Evolutionary conservation across 495 filamentous ascomycete genomes (phyloP).

Genomic region (Talaromyces ruber): DNA sequence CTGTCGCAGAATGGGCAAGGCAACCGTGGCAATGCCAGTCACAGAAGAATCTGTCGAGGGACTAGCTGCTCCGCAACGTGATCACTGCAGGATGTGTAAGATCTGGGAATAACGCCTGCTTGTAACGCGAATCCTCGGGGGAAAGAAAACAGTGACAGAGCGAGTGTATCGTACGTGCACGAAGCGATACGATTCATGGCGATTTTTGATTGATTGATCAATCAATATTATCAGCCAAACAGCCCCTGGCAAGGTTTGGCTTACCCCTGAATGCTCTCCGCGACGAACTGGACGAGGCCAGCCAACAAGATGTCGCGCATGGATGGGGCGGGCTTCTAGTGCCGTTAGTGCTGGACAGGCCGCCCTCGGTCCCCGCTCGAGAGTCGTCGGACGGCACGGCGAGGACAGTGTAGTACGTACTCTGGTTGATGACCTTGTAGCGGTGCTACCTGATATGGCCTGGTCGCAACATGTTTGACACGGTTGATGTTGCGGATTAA

Average conservation of each 20-base stretch:
- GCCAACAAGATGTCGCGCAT: slow-evolving; percentile 1
- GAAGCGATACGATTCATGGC: background rate
- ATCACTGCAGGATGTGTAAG: background rate
- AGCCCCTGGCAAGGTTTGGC: background rate
- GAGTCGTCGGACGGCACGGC: background rate
- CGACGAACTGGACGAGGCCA: background rate
- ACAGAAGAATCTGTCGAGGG: background rate
- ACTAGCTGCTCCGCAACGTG: background rate
- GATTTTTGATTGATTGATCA: background rate
- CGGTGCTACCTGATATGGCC: background rate
- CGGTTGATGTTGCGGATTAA: background rate
- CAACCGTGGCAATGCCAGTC: background rate
- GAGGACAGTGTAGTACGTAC: background rate
- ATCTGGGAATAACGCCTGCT: background rate
- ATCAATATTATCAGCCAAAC: background rate
- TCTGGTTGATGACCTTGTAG: background rate
- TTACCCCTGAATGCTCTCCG: slow-evolving; percentile 3
- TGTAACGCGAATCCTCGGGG: background rate
- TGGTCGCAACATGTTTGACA: background rate
- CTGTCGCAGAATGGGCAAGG: background rate
- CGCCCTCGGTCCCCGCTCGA: background rate
- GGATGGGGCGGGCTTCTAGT: background rate
- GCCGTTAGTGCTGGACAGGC: background rate
- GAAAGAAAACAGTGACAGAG: background rate
- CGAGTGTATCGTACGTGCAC: background rate